Conservation (phyloP, 371 early-diverging fungal genomes). For the Syncephalastrum racemosum region DNA sequence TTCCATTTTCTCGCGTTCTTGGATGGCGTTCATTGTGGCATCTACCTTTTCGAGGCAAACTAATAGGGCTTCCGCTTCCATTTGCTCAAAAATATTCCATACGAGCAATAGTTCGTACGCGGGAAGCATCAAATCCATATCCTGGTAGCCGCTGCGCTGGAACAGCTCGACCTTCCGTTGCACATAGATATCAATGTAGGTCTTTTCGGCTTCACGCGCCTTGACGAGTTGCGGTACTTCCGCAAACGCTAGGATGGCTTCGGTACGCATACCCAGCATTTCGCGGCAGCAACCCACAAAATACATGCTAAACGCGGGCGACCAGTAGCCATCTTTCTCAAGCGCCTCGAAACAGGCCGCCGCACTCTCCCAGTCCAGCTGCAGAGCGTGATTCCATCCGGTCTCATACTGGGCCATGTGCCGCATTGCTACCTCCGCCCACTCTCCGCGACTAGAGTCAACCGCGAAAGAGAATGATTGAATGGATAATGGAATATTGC, state of each 20-base stretch:
- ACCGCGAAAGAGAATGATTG: conserved; percentile 25
- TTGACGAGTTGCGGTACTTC: conserved; percentile 32
- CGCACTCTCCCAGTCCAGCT: conserved; percentile 46
- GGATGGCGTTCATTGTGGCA: conserved; percentile 24
- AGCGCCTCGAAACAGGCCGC: conserved; percentile 38
- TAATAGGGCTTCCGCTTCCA: conserved; percentile 32
- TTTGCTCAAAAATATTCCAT: conserved; percentile 49
- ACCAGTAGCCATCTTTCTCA: conserved; percentile 38
- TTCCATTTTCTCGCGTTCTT: conserved; percentile 27
- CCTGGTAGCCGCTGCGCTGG: conserved; percentile 43
- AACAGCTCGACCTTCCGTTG: conserved; percentile 42
- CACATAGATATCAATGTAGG: conserved; percentile 45
- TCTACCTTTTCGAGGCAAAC: conserved; percentile 29
- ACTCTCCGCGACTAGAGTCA: conserved; percentile 23
- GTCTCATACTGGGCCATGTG: conserved; percentile 44
- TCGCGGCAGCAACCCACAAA: conserved; percentile 43
- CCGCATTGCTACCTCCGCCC: conserved; percentile 26
- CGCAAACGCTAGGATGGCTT: conserved; percentile 39
- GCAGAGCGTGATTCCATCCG: conserved; percentile 44
- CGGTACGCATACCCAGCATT: conserved; percentile 30
- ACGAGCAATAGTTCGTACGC: conserved; percentile 49
- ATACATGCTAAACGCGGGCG: conserved; percentile 47
- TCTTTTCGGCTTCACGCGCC: conserved; percentile 14
- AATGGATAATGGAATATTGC: conserved; percentile 23
- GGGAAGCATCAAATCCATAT: conserved; percentile 38